Percentiles rank a stretch among this genome's conserved stretches.
These are phyloP conservation scores for Senna tora DNA, from an alignment of 306 rosid genomes.

Conservation along the genomic window DNA sequence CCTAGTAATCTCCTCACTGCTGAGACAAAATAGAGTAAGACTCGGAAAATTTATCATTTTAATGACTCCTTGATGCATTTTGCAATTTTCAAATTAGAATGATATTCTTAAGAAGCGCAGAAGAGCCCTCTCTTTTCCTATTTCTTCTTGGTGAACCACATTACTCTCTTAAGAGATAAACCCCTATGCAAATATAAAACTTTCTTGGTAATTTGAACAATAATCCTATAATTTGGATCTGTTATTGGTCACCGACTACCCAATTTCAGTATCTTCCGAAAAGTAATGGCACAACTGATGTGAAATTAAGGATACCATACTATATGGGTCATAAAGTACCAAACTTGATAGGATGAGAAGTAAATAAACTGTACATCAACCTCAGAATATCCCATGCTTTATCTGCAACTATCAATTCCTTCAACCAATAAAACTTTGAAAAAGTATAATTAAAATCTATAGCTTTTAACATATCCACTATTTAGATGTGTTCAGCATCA, in stretches of 20 bases:
- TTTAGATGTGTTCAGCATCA: neutral
- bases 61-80: slow-evolving; percentile 3
- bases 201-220: neutral
- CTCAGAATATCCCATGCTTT: neutral
- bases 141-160: neutral
- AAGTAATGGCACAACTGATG: slow-evolving; percentile 13
- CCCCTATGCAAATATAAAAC: neutral
- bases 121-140: neutral
- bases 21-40: neutral
- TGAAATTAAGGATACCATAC: slow-evolving; percentile 3
- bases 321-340: neutral
- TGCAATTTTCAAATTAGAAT: neutral
- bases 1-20: neutral
- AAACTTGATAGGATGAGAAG: neutral
- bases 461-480: neutral
- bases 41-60: neutral
- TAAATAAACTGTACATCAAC: too few species aligned
- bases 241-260: neutral
- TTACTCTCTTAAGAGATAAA: neutral
- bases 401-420: neutral
- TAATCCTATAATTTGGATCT: too few species aligned
- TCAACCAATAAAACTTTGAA: neutral
- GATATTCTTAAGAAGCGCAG: neutral
- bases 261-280: neutral
- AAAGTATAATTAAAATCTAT: neutral